Conservation (phyloP, 2,329 filamentous ascomycete species). For the Hyphodiscus sp. region DNA sequence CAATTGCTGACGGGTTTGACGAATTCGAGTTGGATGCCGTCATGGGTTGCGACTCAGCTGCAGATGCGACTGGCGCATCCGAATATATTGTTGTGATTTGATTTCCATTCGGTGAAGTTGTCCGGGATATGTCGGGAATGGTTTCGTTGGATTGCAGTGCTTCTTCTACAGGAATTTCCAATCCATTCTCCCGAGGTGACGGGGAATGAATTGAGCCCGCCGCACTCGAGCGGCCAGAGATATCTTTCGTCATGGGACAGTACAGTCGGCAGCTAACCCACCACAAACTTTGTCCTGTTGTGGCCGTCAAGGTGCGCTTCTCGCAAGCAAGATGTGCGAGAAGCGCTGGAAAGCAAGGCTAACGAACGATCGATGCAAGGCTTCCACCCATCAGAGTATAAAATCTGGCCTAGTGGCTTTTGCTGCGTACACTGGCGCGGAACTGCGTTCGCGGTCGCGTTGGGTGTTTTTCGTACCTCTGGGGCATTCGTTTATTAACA, state of each 20-base stretch:
- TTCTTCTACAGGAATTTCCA: slow-evolving; percentile 10
- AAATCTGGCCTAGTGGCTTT: neutral
- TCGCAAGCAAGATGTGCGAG: slow-evolving; percentile 26
- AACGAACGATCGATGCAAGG: slow-evolving; percentile 21
- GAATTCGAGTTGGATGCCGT: slow-evolving; percentile 41
- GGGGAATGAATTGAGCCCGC: slow-evolving; percentile 13
- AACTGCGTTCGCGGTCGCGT: neutral
- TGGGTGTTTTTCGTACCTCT: neutral
- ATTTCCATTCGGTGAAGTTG: slow-evolving; percentile 5
- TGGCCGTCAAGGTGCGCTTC: slow-evolving; percentile 25
- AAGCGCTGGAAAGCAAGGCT: slow-evolving; percentile 29
- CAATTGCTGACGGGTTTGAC: slow-evolving; percentile 43
- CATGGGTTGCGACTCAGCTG: slow-evolving; percentile 38
- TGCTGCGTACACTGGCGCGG: neutral
- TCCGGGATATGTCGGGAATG: slow-evolving; percentile 4
- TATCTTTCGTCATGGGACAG: slow-evolving; percentile 25
- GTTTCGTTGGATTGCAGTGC: slow-evolving; percentile 10
- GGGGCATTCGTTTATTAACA: neutral
- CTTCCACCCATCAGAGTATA: slow-evolving; percentile 27
- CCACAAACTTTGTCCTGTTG: slow-evolving; percentile 1
- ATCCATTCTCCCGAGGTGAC: slow-evolving; percentile 17
- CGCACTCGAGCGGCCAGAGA: slow-evolving; percentile 23
- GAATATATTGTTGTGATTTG: slow-evolving; percentile 10
- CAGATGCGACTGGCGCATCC: slow-evolving; percentile 10
- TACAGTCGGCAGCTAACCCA: slow-evolving; percentile 3